These are phyloP conservation scores for Cantharellus anzutake DNA, from an alignment of 768 basidiomycete species.

Conservation along the genomic window DNA sequence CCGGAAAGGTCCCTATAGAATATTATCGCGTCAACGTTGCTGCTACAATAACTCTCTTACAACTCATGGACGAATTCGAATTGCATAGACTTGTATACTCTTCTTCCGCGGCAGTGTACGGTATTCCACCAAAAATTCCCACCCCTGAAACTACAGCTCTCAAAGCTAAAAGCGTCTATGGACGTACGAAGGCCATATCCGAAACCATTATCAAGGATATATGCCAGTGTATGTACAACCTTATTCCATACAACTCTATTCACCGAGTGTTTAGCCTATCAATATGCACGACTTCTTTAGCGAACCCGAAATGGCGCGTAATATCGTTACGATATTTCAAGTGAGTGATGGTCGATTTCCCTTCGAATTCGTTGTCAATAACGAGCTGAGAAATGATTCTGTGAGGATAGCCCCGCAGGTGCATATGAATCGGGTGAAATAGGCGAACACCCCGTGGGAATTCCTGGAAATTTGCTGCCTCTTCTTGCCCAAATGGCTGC, in stretches of 20 bases:
- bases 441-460: conserved; percentile 91
- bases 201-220: conserved; percentile 82
- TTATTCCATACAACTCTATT: conserved; percentile 8
- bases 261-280: background rate
- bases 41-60: conserved; percentile 70
- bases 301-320: conserved; percentile 57
- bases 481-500: conserved; percentile 88
- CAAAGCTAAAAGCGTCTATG: conserved; percentile 82
- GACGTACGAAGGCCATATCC: conserved; percentile 88
- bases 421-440: conserved; percentile 90
- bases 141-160: conserved; percentile 85
- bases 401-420: conserved; percentile 63
- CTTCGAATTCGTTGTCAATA: background rate
- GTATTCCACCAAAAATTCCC: conserved; percentile 77
- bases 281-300: conserved; percentile 19
- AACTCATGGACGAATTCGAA: conserved; percentile 69
- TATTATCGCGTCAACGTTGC: conserved; percentile 92
- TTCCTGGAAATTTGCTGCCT: conserved; percentile 87
- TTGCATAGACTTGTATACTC: conserved; percentile 86
- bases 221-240: conserved; percentile 39
- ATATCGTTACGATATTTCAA: conserved; percentile 96
- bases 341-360: conserved; percentile 26
- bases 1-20: conserved; percentile 73
- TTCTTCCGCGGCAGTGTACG: conserved; percentile 95
- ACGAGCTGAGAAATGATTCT: background rate